Evolutionary conservation across 2,329 filamentous ascomycete genomes (phyloP).

Genomic region (Incumbomyces lentus): DNA sequence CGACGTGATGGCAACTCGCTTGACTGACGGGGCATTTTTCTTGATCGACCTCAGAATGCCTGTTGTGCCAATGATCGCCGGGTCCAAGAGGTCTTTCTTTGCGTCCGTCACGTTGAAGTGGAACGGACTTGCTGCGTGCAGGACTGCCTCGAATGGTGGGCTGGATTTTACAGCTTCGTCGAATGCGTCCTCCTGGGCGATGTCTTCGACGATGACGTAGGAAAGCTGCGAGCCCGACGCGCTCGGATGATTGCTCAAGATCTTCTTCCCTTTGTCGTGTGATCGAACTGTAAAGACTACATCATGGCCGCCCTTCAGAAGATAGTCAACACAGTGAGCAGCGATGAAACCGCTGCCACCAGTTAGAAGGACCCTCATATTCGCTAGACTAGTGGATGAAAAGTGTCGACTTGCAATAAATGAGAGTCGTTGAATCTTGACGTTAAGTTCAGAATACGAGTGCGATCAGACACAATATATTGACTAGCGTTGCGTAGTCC

Average conservation of each 20-base stretch:
- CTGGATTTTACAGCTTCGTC: conserved; percentile 51
- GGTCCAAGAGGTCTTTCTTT: conserved; percentile 50
- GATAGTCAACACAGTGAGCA: conserved; percentile 51
- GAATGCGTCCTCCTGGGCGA: conserved; percentile 60
- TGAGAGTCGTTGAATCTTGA: not conserved
- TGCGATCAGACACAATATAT: no score
- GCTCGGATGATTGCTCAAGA: conserved; percentile 43
- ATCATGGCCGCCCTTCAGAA: conserved; percentile 42
- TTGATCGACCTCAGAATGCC: conserved; percentile 54
- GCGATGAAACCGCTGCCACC: conserved; percentile 57
- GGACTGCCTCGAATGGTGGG: conserved; percentile 60
- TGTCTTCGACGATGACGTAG: conserved; percentile 61
- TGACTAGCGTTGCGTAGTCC: no score
- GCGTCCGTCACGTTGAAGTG: conserved; percentile 62
- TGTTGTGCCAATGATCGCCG: conserved; percentile 53
- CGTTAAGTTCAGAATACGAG: no score
- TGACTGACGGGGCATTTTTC: conserved; percentile 53
- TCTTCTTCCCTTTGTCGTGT: conserved; percentile 51
- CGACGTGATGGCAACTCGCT: conserved; percentile 60
- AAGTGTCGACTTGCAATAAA: not conserved
- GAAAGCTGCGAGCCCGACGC: conserved; percentile 47
- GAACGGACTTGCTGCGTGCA: conserved; percentile 67
- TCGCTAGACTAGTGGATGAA: conserved; percentile 11
- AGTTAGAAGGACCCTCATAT: conserved; percentile 30
- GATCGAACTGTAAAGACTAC: conserved; percentile 55